Evolutionary conservation across 805 yeast species (phyloP).

Genomic region (Saturnispora kantuleensis): DNA sequence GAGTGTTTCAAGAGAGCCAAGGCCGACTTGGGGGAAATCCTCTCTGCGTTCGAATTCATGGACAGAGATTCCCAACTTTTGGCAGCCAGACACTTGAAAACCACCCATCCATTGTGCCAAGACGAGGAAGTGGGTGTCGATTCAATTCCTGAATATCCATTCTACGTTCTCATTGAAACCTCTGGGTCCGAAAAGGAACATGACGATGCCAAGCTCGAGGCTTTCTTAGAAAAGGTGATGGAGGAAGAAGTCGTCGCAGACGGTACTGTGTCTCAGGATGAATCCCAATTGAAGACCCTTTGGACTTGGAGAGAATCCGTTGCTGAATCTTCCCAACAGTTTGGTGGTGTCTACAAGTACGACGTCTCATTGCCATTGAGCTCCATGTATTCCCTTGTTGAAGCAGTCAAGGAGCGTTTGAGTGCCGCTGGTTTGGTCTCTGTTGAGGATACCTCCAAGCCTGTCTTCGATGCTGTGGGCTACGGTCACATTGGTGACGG

Average conservation of each 20-base stretch:
- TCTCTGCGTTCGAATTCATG: constrained; percentile 93
- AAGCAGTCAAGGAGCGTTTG: constrained; percentile 59
- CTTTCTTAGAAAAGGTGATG: constrained; percentile 75
- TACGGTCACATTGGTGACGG: constrained; percentile 99
- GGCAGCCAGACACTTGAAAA: constrained; percentile 50
- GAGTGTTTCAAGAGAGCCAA: constrained; percentile 72
- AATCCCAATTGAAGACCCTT: constrained; percentile 67
- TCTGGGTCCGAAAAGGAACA: constrained; percentile 93
- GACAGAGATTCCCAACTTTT: constrained; percentile 60
- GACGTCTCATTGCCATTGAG: constrained; percentile 87
- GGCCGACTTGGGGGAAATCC: constrained; percentile 67
- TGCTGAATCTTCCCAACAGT: constrained; percentile 76
- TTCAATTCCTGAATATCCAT: constrained; percentile 54
- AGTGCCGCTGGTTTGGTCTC: constrained; percentile 49
- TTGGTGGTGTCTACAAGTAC: constrained; percentile 94
- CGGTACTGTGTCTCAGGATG: constrained; percentile 95
- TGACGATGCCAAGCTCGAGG: constrained; percentile 82
- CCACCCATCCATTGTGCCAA: constrained; percentile 55
- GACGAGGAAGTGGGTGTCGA: constrained; percentile 45
- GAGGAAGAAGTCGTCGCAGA: constrained; percentile 78
- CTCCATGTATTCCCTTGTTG: constrained; percentile 73
- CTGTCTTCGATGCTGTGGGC: constrained; percentile 85
- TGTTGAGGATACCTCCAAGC: constrained; percentile 48
- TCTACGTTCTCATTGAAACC: constrained; percentile 86
- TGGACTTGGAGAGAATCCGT: constrained; percentile 97